Evolutionary conservation across 164 flowering plant genomes (phyloP).

Genomic region (Annona cherimola): DNA sequence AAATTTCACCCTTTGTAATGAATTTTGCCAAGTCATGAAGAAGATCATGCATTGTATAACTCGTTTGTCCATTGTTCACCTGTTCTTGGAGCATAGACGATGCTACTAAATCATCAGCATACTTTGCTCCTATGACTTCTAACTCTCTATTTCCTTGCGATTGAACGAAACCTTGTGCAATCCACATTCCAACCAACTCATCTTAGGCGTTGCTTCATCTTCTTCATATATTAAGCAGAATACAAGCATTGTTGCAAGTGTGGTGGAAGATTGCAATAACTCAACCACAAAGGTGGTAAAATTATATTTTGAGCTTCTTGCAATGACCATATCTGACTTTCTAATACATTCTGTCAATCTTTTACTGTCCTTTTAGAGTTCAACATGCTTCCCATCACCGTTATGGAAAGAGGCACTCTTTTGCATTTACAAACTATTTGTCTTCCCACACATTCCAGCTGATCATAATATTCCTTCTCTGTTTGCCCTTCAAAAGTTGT

Average conservation of each 20-base stretch:
- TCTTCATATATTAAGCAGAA: conserved; percentile 8
- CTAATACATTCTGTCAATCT: conserved; percentile 7
- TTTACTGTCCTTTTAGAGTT: not conserved
- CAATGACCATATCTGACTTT: conserved; percentile 11
- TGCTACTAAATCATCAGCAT: conserved; percentile 4
- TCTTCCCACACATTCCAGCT: not conserved
- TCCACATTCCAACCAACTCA: conserved; percentile 8
- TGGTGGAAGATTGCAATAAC: conserved; percentile 7
- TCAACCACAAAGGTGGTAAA: conserved; percentile 7
- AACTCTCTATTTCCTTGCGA: not conserved
- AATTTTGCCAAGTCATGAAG: conserved; percentile 8
- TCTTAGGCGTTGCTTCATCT: not conserved
- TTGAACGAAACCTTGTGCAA: conserved; percentile 11
- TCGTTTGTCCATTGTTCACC: not conserved
- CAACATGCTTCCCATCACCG: not conserved
- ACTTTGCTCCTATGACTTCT: conserved; percentile 6
- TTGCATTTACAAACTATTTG: not conserved
- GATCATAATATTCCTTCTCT: not conserved
- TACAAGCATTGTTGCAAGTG: conserved; percentile 11
- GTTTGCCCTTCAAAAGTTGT: conserved; percentile 2
- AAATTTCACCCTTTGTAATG: not conserved
- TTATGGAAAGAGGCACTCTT: not conserved
- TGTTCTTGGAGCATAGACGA: conserved; percentile 3
- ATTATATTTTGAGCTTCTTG: not conserved
- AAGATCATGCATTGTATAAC: conserved; percentile 11